Evolutionary conservation across 169 alveolate genomes (phyloP), one percentile per base, ranked within the genome.

Genomic region (Plasmodium sp.): DNA sequence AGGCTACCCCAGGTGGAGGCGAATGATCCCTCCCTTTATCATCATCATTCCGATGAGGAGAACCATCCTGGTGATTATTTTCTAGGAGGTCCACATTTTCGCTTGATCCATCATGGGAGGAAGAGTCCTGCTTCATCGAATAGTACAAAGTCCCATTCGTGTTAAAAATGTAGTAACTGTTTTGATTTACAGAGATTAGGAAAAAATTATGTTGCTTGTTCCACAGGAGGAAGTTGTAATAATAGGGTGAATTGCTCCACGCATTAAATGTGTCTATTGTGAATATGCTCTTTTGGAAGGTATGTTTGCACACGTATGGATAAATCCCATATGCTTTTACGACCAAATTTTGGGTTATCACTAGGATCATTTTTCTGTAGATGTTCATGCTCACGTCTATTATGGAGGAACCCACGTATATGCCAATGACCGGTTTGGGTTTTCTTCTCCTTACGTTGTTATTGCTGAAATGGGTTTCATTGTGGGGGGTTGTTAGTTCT

Each of bases 261-360:
- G 71, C 79, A 82, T 56, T 81, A 82, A 82, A 92, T 16, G 33
- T 92, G 56, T 92, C 92, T 33, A 92, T 92, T 22, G 67, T 81
- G 43, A 92, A 92, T 73, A 92, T 22, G 58, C 92, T 54, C 27
- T 48, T 92, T 82, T 82, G 31, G 75, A 92, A 92, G 5, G 83
- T 72, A 33, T 92, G 95, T 51, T 92, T 92, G 48, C 95, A 92
- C 75, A 92, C 83, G 48, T 92, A 92, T 18, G 95, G 95, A 92
- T 72, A 54, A 18, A 74, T 82, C 27, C 45, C 58, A 71, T 92
- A 92, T 39, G 75, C 95, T 82, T 75, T 92, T 45, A 92, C 82
- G 18, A 51, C 54, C 41, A 51, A 92, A 81, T 92, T n/a, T 22
- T 31, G 14, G 9, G 48, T 73, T 92, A 92, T 74, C 33, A 92